Percentiles rank a stretch among this genome's conserved stretches.
These are phyloP conservation scores for Carex littledalei DNA, from an alignment of 176 grass and related monocot genomes.

Conservation along the genomic window DNA sequence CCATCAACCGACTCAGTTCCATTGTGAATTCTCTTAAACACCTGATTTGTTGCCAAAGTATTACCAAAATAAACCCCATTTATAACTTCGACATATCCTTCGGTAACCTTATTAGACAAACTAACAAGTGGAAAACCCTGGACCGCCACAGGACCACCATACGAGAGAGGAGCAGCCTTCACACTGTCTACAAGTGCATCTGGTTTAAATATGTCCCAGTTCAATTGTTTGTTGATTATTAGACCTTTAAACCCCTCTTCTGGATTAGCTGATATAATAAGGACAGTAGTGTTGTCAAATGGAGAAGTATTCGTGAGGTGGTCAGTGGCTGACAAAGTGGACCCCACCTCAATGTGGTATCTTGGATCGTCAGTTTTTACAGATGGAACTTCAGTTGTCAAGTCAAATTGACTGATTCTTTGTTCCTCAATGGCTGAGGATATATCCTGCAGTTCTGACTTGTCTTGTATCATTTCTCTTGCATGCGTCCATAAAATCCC, in stretches of 20 bases:
- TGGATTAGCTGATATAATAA: constrained; percentile 53
- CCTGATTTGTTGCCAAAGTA: constrained; percentile 39
- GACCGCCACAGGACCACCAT: constrained; percentile 69
- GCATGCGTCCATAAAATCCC: constrained; percentile 49
- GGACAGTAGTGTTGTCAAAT: constrained; percentile 60
- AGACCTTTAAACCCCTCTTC: constrained; percentile 63
- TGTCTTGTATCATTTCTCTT: constrained; percentile 28
- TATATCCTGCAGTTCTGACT: constrained; percentile 20
- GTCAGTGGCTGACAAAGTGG: constrained; percentile 52
- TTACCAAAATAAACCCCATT: constrained; percentile 60
- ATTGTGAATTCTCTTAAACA: constrained; percentile 40
- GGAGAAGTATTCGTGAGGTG: constrained; percentile 44
- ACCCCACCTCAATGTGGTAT: constrained; percentile 34
- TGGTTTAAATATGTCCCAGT: constrained; percentile 68
- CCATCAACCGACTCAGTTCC: constrained; percentile 34
- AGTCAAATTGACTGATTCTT: background rate
- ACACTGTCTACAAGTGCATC: constrained; percentile 49
- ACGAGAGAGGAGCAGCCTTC: constrained; percentile 53
- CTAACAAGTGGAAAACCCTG: constrained; percentile 72
- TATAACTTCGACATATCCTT: constrained; percentile 58
- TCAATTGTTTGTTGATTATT: constrained; percentile 78
- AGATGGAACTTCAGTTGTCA: background rate
- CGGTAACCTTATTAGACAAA: constrained; percentile 36
- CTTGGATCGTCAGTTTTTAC: constrained; percentile 8
- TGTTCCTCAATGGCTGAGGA: constrained; percentile 31